A percentile compares a stretch with the other conserved stretches of the same genome.
Evolutionary conservation across 768 basidiomycete genomes (phyloP).

Genomic region (Paxillus rubicundulus): DNA sequence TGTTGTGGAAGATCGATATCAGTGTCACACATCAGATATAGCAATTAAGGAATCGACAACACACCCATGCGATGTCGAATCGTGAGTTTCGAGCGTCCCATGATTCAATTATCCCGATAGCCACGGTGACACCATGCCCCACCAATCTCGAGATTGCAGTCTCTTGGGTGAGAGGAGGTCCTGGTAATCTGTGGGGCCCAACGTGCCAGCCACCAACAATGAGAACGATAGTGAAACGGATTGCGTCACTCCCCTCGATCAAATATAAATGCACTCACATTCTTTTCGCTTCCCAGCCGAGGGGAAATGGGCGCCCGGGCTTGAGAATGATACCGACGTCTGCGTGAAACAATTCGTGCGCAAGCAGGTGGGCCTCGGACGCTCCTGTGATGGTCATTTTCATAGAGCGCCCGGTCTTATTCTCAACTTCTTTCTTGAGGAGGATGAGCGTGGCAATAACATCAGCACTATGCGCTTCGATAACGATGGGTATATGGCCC

Average conservation of each 20-base stretch:
- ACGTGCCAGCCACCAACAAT: neutral
- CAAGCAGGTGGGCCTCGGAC: constrained; percentile 64
- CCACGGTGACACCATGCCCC: constrained; percentile 64
- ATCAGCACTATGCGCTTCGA: constrained; percentile 73
- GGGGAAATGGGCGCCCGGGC: constrained; percentile 65
- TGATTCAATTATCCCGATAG: constrained; percentile 55
- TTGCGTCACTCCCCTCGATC: neutral
- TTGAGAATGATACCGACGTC: constrained; percentile 64
- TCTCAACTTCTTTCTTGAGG: constrained; percentile 61
- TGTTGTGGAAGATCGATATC: neutral
- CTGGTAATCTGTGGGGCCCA: constrained; percentile 10
- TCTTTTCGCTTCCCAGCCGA: constrained; percentile 55
- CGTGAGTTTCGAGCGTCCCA: constrained; percentile 71
- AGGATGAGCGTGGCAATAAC: constrained; percentile 69
- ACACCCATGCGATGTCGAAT: constrained; percentile 77
- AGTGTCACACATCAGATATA: constrained; percentile 6
- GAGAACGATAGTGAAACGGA: too few species aligned
- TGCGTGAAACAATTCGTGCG: constrained; percentile 61
- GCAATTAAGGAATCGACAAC: constrained; percentile 33
- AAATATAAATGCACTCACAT: constrained; percentile 6
- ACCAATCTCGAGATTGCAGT: constrained; percentile 57
- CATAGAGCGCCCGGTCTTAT: constrained; percentile 38
- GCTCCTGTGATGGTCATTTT: constrained; percentile 61
- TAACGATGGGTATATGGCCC: constrained; percentile 67
- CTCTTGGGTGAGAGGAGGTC: constrained; percentile 26